Percentiles rank a stretch among this genome's conserved stretches.
Conservation (phyloP, 192 early-diverging fungal species). For the Coemansia interrupta region DNA sequence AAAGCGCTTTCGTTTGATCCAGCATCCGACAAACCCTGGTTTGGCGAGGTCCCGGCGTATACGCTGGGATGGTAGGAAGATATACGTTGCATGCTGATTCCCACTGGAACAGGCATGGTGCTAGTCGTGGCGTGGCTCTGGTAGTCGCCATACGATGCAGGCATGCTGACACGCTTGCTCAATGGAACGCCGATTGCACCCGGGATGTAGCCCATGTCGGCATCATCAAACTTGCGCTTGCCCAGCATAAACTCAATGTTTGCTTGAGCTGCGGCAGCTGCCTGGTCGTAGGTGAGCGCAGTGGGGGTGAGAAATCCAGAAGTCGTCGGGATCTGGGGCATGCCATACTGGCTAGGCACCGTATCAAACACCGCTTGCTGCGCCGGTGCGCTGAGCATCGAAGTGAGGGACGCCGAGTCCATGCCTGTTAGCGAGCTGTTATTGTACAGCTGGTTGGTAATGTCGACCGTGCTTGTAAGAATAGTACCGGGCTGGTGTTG, state of each 20-base stretch:
- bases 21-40: background rate
- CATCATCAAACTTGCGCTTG: slow-evolving; percentile 28
- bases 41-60: background rate
- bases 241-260: slow-evolving; percentile 14
- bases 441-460: slow-evolving; percentile 10
- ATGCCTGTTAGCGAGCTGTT: slow-evolving; percentile 10
- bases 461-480: slow-evolving; percentile 6
- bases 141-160: slow-evolving; percentile 20
- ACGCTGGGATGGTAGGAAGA: slow-evolving; percentile 33
- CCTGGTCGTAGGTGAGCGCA: slow-evolving; percentile 9
- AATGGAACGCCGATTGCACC: slow-evolving; percentile 27
- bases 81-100: slow-evolving; percentile 35
- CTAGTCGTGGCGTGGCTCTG: background rate
- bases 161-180: slow-evolving; percentile 49
- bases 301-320: slow-evolving; percentile 11
- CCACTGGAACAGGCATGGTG: slow-evolving; percentile 21
- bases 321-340: slow-evolving; percentile 1
- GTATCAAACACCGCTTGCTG: slow-evolving; percentile 6
- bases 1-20: background rate
- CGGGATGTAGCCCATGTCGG: slow-evolving; percentile 7
- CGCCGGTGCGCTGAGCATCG: slow-evolving; percentile 13
- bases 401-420: slow-evolving; percentile 10
- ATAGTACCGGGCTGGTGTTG: slow-evolving; percentile 7
- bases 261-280: background rate
- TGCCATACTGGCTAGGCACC: background rate